Evolutionary conservation across 1,284 basidiomycete species (phyloP).

Genomic region (Cutaneotrichosporon curvatum): DNA sequence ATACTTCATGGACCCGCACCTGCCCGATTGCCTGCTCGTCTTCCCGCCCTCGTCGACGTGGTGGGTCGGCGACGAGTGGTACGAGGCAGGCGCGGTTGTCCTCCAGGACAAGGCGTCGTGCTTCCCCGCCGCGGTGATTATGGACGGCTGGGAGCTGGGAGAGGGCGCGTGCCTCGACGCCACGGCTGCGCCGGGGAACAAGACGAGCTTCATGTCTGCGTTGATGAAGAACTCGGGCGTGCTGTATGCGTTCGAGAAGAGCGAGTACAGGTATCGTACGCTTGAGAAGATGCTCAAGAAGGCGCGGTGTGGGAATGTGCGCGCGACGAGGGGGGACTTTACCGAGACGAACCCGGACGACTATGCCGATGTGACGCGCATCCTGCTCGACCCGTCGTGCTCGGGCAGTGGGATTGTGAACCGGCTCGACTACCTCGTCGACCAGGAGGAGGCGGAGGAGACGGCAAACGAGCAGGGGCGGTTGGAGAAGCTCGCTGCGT

Average conservation of each 20-base stretch:
- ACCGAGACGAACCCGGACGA: conserved; percentile 61
- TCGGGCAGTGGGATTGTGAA: conserved; percentile 89
- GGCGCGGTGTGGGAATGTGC: conserved; percentile 71
- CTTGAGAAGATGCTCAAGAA: conserved; percentile 72
- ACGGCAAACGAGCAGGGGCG: conserved; percentile 44
- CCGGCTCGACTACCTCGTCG: conserved; percentile 74
- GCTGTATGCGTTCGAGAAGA: conserved; percentile 81
- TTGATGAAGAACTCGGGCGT: conserved; percentile 74
- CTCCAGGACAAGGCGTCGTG: conserved; percentile 97
- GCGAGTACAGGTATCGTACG: conserved; percentile 68
- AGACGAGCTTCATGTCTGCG: conserved; percentile 87
- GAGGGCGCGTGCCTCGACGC: conserved; percentile 72
- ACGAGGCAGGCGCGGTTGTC: conserved; percentile 55
- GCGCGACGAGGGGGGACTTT: conserved; percentile 67
- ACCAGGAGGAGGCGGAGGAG: conserved; percentile 43
- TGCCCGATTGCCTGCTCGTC: conserved; percentile 63
- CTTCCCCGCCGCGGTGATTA: conserved; percentile 79
- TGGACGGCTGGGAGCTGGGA: conserved; percentile 36
- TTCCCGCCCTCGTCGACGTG: conserved; percentile 59
- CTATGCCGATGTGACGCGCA: conserved; percentile 66
- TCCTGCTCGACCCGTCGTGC: conserved; percentile 87
- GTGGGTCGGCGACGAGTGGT: conserved; percentile 43
- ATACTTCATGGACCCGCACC: conserved; percentile 68
- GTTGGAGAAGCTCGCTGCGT: conserved; percentile 69
- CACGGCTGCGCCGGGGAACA: conserved; percentile 97